Evolutionary conservation across 768 basidiomycete genomes (phyloP).

Genomic region (Dacryopinax spathularia): DNA sequence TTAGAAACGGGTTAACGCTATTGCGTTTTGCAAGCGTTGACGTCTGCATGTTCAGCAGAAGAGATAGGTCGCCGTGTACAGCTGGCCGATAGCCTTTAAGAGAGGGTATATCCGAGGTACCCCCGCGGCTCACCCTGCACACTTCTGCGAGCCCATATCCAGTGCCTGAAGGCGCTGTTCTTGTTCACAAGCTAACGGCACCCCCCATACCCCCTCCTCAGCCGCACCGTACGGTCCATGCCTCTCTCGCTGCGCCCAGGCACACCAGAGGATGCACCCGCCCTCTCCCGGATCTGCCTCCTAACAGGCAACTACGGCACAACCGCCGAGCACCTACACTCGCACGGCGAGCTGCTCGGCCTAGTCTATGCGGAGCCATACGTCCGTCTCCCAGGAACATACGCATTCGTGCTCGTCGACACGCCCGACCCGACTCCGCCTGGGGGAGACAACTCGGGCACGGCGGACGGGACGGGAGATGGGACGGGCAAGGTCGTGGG

Average conservation of each 20-base stretch:
- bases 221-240: slow-evolving; percentile 21
- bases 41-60: no score
- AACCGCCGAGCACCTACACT: slow-evolving; percentile 47
- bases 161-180: no score
- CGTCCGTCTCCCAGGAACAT: slow-evolving; percentile 48
- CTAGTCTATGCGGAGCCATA: slow-evolving; percentile 66
- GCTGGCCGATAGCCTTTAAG: no score
- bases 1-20: no score
- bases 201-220: slow-evolving; percentile 23
- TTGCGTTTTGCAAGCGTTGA: no score
- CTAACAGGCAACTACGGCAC: slow-evolving; percentile 57
- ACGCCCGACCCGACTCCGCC: not conserved
- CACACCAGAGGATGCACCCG: slow-evolving; percentile 37
- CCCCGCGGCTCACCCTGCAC: no score
- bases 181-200: no score
- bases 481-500: slow-evolving; percentile 41
- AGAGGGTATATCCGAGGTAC: no score
- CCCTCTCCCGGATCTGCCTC: slow-evolving; percentile 58
- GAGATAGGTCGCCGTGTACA: no score
- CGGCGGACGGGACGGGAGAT: slow-evolving; percentile 1
- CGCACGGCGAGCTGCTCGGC: slow-evolving; percentile 44
- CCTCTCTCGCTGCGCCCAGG: slow-evolving; percentile 42
- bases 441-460: not conserved
- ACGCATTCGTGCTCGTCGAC: slow-evolving; percentile 54
- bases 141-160: no score